Evolutionary conservation across 805 yeast genomes (phyloP), one percentile per base, ranked within the genome.

Genomic region (Huiozyma sinensis): DNA sequence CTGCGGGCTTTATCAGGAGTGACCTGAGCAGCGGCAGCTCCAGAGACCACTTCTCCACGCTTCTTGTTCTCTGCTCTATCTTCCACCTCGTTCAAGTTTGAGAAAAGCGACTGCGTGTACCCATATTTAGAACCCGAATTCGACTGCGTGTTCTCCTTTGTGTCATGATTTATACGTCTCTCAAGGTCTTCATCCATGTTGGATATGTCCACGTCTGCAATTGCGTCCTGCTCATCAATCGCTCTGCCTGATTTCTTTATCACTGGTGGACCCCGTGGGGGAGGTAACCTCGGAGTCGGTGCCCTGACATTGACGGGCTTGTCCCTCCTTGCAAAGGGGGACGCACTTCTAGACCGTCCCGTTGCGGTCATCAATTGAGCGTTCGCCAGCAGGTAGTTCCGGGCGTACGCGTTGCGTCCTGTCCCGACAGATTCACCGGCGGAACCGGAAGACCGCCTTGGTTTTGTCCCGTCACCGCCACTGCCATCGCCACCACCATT

Each of bases 51-150:
- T 5, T 30, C 43, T 17, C 24, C 24, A 17, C 24, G 24, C 24
- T 17, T 17, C 41, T 38, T 48, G 30, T 39, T 45, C 32, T 47
- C 47, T 24, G 49, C 40, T 44, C 57, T 50, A 49, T 63, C 67
- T 44, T 63, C 67, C 6, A 60, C 50, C 50, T 63, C 67, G 41
- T 58, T 57, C 41, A 62, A 44, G 33, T 63, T 58, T 3, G 62
- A 54, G 39, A 61, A 63, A 24, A 58, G 55, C 4, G 60, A 51
- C 44, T 61, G 64, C 1, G 64, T 57, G 38, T 51, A 60, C 8
- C 61, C 60, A 30, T 37, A 37, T 30, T 53, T 54, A 5, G 61
- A 55, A 4, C 66, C 66, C 0, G 66, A 57, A 40, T 61, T 61
- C 6, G 46, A 44, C 42, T 54, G 61, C 6, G 66, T 61, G 41